Conservation (phyloP, 345 rosid genomes). For the Sonneratia alba region DNA sequence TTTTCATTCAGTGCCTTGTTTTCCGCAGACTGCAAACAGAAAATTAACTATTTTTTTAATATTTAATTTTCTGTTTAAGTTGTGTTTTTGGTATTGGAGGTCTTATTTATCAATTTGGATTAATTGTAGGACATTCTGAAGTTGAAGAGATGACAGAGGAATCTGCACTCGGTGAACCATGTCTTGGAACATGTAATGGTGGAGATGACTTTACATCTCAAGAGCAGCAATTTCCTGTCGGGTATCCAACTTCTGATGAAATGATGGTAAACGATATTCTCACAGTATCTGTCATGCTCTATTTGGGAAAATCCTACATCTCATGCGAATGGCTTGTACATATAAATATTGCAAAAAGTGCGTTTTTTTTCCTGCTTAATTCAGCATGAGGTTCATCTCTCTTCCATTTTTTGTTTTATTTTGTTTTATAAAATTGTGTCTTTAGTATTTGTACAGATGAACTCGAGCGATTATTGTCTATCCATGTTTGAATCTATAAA, state of each 20-base stretch:
- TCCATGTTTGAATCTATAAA: neutral
- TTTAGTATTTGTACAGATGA: neutral
- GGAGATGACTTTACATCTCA: constrained; percentile 2
- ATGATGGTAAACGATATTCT: neutral
- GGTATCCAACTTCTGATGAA: neutral
- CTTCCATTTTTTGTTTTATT: neutral
- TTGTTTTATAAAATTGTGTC: neutral
- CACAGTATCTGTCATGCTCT: neutral
- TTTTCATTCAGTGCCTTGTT: neutral
- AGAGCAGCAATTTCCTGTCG: neutral
- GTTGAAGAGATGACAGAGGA: neutral
- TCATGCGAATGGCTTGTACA: neutral
- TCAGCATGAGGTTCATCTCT: neutral
- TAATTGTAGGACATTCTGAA: constrained; percentile 1
- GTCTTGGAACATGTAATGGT: neutral
- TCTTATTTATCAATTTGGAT: neutral
- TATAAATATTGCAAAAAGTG: neutral
- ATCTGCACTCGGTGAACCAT: neutral
- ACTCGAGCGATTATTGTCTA: neutral
- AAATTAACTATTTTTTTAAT: no score
- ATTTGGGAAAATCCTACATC: neutral
- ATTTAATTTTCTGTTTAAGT: no score
- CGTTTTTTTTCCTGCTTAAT: neutral
- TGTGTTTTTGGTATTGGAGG: neutral
- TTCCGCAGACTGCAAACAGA: neutral